These are phyloP conservation scores for Suillus tomentosus DNA, from an alignment of 768 basidiomycete species.

Conservation along the genomic window DNA sequence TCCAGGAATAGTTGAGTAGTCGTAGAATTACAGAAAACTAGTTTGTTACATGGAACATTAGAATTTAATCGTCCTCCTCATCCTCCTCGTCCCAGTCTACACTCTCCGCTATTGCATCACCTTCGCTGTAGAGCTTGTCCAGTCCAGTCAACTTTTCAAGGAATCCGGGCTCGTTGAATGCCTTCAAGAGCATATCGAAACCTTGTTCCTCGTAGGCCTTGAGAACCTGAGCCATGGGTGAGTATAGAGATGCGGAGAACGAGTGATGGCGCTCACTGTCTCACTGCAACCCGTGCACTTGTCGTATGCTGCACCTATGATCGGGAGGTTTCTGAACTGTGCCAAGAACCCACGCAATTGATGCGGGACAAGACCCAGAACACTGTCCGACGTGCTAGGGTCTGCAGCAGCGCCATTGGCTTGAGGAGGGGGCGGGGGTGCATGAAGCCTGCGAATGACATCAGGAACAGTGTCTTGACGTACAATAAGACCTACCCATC, in stretches of 20 bases:
- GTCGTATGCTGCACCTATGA: slow-evolving; percentile 85
- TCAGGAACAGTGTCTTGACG: background rate
- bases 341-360: slow-evolving; percentile 90
- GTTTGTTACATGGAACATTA: background rate
- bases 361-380: slow-evolving; percentile 90
- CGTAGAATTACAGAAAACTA: slow-evolving; percentile 9
- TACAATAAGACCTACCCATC: slow-evolving; percentile 56
- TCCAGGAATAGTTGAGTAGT: background rate
- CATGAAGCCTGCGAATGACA: slow-evolving; percentile 48
- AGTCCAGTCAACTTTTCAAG: slow-evolving; percentile 78
- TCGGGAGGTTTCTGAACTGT: slow-evolving; percentile 81
- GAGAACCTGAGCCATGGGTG: slow-evolving; percentile 54
- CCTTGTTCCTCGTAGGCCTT: slow-evolving; percentile 82
- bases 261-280: slow-evolving; percentile 46
- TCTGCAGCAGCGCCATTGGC: slow-evolving; percentile 31
- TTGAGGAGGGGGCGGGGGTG: slow-evolving; percentile 66
- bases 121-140: slow-evolving; percentile 74
- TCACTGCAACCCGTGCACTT: slow-evolving; percentile 91
- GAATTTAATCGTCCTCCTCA: slow-evolving; percentile 41
- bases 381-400: slow-evolving; percentile 41
- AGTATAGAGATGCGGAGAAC: background rate
- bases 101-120: slow-evolving; percentile 66
- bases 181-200: slow-evolving; percentile 74
- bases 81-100: slow-evolving; percentile 78
- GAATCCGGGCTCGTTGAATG: slow-evolving; percentile 81